Base-by-base conservation (phyloP, 345 rosid species). In the Sonneratia caseolaris region DNA sequence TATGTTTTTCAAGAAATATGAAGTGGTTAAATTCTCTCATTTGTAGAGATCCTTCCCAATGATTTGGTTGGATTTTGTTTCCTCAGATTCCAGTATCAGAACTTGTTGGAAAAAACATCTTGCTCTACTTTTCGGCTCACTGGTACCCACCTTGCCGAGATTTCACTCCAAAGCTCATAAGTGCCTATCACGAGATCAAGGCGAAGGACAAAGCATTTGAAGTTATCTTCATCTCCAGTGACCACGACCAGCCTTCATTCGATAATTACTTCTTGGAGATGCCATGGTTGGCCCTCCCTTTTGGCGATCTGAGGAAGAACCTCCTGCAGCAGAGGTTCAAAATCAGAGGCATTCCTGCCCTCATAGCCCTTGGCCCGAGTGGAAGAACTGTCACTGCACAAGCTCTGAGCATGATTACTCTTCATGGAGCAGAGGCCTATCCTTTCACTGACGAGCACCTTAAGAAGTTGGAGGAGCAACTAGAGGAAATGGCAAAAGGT, bases 401-500 rank as follows among this genome's bases (percentile, higher is more conserved):
- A 43, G 82, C 82, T 7, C 73, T 73, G 69, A 37, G 72, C n/a
- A 74, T 79, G 13, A 49, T 81, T 45, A 72, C 66, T 53, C 48
- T 51, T 9, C 68, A 76, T 22, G 85, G 89, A 12, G 77, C 81
- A 7, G 81, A 83, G 59, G 86, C 86, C 61, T 78, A 83, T 74
- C 88, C 82, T 15, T 85, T 85, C 74, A 81, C 78, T 0, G 68
- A 78, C 3, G 77, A 73, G 59, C 77, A 27, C 32, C 38, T 62
- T 4, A 37, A 32, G 66, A 27, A 27, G 18, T 12, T 62, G 27
- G 37, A 62, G 38, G 38, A 62, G 37, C 14, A 43, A 21, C 55
- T 73, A n/a, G 77, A 71, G 16, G 88, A 84, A 74, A 83, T 79
- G 84, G 83, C 88, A 11, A 86, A 93, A 80, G 87, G 81, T 66